Conservation (phyloP, 2,329 filamentous ascomycete genomes). For the Calonectria henricotiae region DNA sequence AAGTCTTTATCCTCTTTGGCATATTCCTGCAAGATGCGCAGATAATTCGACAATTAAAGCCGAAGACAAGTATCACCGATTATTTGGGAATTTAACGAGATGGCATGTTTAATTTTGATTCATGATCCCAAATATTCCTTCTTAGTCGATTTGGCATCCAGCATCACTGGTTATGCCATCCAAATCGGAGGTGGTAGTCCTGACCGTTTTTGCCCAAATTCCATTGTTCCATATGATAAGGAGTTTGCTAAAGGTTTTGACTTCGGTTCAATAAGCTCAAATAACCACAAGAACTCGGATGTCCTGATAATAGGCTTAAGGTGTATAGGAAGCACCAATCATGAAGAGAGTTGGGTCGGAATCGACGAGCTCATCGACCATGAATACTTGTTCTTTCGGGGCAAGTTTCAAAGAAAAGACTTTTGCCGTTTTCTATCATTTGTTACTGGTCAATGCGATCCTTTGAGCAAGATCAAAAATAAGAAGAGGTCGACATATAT, state of each 20-base stretch:
- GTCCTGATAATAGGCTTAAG: constrained; percentile 15
- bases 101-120: constrained; percentile 34
- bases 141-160: constrained; percentile 35
- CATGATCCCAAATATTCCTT: constrained; percentile 24
- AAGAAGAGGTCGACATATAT: constrained; percentile 38
- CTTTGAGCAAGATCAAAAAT: constrained; percentile 28
- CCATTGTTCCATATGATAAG: constrained; percentile 21
- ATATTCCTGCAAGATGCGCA: background rate
- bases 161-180: constrained; percentile 35
- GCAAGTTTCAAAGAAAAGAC: constrained; percentile 31
- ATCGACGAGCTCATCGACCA: constrained; percentile 23
- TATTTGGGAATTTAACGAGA: constrained; percentile 2
- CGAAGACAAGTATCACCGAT: background rate
- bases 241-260: background rate
- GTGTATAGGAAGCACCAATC: constrained; percentile 1
- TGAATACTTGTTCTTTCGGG: constrained; percentile 34
- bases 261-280: background rate
- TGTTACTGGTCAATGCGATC: constrained; percentile 32
- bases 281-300: background rate
- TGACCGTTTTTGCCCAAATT: background rate
- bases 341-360: background rate
- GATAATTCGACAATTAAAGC: background rate
- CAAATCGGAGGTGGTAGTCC: background rate
- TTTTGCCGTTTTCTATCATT: constrained; percentile 38
- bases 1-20: constrained; percentile 36